Conservation (phyloP, 2,329 filamentous ascomycete genomes). For the Fusarium sp. region DNA sequence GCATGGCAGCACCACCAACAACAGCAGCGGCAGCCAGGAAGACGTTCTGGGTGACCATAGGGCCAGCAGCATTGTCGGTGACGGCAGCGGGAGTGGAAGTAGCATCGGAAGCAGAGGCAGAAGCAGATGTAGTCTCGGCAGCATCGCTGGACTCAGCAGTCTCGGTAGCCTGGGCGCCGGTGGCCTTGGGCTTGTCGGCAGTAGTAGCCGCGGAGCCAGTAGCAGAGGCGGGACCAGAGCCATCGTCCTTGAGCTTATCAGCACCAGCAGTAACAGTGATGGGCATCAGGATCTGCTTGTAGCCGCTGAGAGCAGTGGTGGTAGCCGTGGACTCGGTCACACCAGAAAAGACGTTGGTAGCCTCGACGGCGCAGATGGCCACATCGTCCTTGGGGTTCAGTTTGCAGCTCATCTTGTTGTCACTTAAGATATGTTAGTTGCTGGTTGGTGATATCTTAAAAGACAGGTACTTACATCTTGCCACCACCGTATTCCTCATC, state of each 20-base stretch:
- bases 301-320: constrained; percentile 16
- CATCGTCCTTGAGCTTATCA: constrained; percentile 49
- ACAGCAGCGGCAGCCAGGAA: constrained; percentile 52
- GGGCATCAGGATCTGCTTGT: constrained; percentile 41
- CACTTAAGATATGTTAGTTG: constrained; percentile 25
- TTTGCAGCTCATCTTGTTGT: constrained; percentile 40
- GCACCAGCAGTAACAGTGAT: constrained; percentile 55
- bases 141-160: constrained; percentile 17
- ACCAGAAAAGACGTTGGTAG: constrained; percentile 3
- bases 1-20: constrained; percentile 51
- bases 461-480: constrained; percentile 30
- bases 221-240: constrained; percentile 18
- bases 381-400: constrained; percentile 42
- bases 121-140: constrained; percentile 11
- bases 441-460: background rate
- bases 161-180: constrained; percentile 26
- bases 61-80: constrained; percentile 48
- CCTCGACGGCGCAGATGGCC: constrained; percentile 40
- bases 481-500: constrained; percentile 26
- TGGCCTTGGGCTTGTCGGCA: constrained; percentile 32
- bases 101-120: constrained; percentile 24
- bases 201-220: constrained; percentile 31
- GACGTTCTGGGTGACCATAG: constrained; percentile 51
- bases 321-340: constrained; percentile 2
- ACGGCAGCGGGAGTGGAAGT: constrained; percentile 33